A percentile compares a stretch with the other conserved stretches of the same genome.
phyloP scores from a whole-genome alignment of 306 rosid genomes.

The Inga leiocalycina region DNA sequence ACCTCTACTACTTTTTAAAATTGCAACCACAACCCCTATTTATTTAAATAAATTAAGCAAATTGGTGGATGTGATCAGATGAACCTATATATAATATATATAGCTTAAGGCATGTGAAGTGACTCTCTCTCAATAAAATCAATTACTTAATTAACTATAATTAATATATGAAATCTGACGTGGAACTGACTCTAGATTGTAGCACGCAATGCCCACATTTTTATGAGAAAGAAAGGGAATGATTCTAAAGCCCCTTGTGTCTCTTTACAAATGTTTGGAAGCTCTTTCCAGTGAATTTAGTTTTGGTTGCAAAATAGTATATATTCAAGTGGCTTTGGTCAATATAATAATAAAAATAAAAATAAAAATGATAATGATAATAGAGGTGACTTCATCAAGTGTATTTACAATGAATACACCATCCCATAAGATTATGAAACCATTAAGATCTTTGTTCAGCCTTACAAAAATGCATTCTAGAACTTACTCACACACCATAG shows the following conservation, averaged over 20 bases:
- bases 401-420: no score
- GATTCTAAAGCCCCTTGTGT: conserved; percentile 29
- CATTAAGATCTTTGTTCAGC: no score
- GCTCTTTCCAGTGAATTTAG: conserved; percentile 46
- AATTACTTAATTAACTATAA: conserved; percentile 3
- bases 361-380: no score
- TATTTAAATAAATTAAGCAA: conserved; percentile 26
- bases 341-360: conserved; percentile 32
- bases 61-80: conserved; percentile 38
- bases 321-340: conserved; percentile 40
- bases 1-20: conserved; percentile 57
- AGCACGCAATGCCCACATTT: conserved; percentile 36
- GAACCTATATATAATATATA: conserved; percentile 31
- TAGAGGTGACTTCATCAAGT: no score
- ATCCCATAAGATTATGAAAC: no score
- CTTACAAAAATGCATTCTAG: no score
- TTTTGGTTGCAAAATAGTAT: not conserved
- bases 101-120: conserved; percentile 69
- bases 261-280: conserved; percentile 32
- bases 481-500: no score
- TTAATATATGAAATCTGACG: conserved; percentile 25
- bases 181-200: conserved; percentile 48
- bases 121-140: conserved; percentile 15
- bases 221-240: conserved; percentile 14
- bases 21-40: not conserved